A percentile compares a stretch with the other conserved stretches of the same genome.
These are phyloP conservation scores for Cutaneotrichosporon cavernicola DNA, from an alignment of 1,284 basidiomycete species.

Conservation along the genomic window DNA sequence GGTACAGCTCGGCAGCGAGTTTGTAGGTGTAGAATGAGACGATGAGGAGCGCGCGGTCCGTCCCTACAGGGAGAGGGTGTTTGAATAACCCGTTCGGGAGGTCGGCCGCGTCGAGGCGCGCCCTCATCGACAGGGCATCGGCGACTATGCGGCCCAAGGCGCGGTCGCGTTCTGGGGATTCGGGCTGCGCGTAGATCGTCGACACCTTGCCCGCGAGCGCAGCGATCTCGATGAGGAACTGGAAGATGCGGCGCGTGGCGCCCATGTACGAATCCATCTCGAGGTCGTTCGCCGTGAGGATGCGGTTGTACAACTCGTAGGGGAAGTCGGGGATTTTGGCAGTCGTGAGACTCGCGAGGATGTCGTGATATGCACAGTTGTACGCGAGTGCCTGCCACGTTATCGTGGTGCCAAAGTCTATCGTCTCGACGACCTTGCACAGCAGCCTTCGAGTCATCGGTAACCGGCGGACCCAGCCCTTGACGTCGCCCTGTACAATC, in stretches of 20 bases:
- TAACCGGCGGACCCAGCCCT: slow-evolving; percentile 26
- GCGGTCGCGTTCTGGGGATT: slow-evolving; percentile 13
- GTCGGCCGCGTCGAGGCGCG: slow-evolving; percentile 15
- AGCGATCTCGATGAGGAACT: slow-evolving; percentile 35
- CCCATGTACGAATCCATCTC: slow-evolving; percentile 39
- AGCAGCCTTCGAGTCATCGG: slow-evolving; percentile 26
- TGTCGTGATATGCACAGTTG: slow-evolving; percentile 39
- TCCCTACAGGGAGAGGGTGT: slow-evolving; percentile 24
- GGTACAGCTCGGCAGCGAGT: slow-evolving; percentile 37
- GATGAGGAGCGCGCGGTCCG: slow-evolving; percentile 25
- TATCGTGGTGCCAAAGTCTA: slow-evolving; percentile 21
- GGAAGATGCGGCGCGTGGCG: slow-evolving; percentile 31
- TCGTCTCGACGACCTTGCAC: slow-evolving; percentile 18
- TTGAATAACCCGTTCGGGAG: slow-evolving; percentile 19
- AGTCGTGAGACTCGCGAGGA: slow-evolving; percentile 28
- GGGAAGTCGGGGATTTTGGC: slow-evolving; percentile 32
- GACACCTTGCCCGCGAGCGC: slow-evolving; percentile 28
- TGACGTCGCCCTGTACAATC: slow-evolving; percentile 30
- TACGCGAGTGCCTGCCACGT: slow-evolving; percentile 30
- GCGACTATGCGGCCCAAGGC: slow-evolving; percentile 15
- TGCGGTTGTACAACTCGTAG: slow-evolving; percentile 30
- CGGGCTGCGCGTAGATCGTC: slow-evolving; percentile 10
- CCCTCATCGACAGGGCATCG: slow-evolving; percentile 14
- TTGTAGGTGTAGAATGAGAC: slow-evolving; percentile 40
- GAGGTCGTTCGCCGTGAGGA: slow-evolving; percentile 27